Evolutionary conservation across 2,329 filamentous ascomycete species (phyloP), one percentile per base, ranked within the genome.

Genomic region (Neofusicoccum kwambonambiense): DNA sequence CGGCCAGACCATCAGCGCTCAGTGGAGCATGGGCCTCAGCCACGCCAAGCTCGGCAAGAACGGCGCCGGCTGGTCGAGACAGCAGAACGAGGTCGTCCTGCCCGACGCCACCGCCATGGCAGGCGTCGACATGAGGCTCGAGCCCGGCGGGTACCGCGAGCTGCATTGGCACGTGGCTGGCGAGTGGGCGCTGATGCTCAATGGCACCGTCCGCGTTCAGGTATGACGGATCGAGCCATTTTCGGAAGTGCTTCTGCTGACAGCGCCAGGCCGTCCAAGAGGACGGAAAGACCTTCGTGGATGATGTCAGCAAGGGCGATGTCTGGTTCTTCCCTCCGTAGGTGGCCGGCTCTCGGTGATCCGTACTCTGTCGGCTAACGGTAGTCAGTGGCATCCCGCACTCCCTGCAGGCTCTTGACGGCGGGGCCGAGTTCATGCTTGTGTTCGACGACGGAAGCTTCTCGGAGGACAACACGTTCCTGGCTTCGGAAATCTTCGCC

Each of bases 21-120:
- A 81, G 73, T 87, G 86, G 85, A 83, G 84, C 0, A 75, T 87
- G 68, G 83, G 83, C 62, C 73, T 78, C 35, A 67, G 44, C 54
- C 58, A 60, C 31, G 51, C 45, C n/a, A 65, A 68, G 64, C 47
- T 62, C 35, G 66, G 67, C 19, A 65, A 74, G 31, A 73, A 80
- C 15, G 68, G 75, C 47, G 75, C 83, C 0, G 86, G 85, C 15
- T 88, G 81, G 84, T 80, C 84, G 44, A 76, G 83, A 2, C 80
- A 86, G 71, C 82, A 86, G 71, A 86, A 86, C 69, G 75, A 70
- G 0, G 74, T 73, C 1, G 82, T 84, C 9, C 78, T 88, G 65
- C 85, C 86, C 0, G 71, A 54, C 31, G 66, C 67, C 6, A 68
- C 47, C 1, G 50, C 41, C 41, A 68, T 69, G 64, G 66, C 66